Conservation (phyloP, 768 basidiomycete species). For the Lactarius akahatsu region DNA sequence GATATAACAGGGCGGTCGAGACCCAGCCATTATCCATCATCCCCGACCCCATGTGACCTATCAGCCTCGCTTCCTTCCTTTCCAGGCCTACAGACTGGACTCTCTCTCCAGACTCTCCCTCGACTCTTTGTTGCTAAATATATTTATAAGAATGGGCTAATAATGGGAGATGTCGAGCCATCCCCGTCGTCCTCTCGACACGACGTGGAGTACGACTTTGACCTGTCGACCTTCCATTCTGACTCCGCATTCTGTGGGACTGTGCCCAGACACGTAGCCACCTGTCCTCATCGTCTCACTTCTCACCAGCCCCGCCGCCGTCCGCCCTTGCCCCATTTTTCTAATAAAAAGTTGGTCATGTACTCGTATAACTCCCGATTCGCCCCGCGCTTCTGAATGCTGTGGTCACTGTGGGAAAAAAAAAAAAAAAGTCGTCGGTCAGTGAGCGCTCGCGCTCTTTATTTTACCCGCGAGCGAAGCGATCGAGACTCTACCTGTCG, state of each 20-base stretch:
- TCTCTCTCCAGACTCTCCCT: neutral
- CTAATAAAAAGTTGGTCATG: conserved; percentile 78
- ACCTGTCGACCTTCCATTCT: neutral
- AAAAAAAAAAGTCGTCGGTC: conserved; percentile 22
- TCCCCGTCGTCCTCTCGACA: neutral
- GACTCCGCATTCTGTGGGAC: neutral
- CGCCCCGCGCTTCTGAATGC: conserved; percentile 70
- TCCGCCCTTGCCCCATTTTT: conserved; percentile 92
- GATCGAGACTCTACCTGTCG: conserved; percentile 63
- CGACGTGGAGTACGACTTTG: too few relatives aligned
- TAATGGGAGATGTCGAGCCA: neutral
- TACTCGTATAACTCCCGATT: conserved; percentile 84
- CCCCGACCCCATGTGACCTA: conserved; percentile 11
- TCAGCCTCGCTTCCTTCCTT: conserved; percentile 2
- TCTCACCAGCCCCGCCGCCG: conserved; percentile 58
- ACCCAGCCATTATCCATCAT: neutral
- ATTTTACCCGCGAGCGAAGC: neutral
- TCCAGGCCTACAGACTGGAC: conserved; percentile 5
- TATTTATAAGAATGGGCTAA: neutral
- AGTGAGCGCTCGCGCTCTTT: conserved; percentile 12
- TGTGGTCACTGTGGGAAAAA: conserved; percentile 63
- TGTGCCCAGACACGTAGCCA: neutral
- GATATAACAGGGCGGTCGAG: conserved; percentile 20
- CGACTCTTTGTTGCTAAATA: neutral
- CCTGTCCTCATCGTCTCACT: neutral